Percentiles rank a stretch among this genome's conserved stretches.
phyloP scores from a whole-genome alignment of 2,329 filamentous ascomycete genomes.

The Dothistroma septosporum region DNA sequence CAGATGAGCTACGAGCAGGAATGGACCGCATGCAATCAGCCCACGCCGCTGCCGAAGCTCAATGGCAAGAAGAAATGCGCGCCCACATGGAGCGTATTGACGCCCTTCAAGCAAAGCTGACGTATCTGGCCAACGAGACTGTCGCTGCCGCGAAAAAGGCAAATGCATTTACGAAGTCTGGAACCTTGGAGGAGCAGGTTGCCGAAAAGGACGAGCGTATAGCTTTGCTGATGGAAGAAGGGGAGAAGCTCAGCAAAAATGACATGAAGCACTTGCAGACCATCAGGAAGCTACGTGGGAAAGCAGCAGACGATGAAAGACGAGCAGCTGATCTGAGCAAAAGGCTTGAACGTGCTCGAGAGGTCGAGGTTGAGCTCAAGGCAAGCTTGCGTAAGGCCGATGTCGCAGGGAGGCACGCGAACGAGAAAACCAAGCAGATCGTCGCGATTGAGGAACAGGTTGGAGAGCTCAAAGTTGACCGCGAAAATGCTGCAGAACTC shows the following conservation, averaged over 20 bases:
- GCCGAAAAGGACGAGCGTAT: conserved; percentile 90
- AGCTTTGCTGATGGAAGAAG: conserved; percentile 84
- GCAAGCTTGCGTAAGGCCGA: conserved; percentile 60
- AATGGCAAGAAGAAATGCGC: conserved; percentile 77
- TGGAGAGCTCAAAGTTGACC: conserved; percentile 32
- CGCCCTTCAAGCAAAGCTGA: conserved; percentile 82
- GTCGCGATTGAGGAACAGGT: conserved; percentile 51
- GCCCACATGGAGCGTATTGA: conserved; percentile 85
- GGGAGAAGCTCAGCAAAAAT: conserved; percentile 77
- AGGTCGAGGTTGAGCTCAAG: conserved; percentile 57
- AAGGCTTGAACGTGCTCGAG: conserved; percentile 63
- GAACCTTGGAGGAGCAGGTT: conserved; percentile 70
- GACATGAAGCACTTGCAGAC: conserved; percentile 80
- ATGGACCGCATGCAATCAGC: conserved; percentile 49
- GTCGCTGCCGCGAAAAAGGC: conserved; percentile 69
- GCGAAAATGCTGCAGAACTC: conserved; percentile 49
- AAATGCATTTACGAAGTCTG: conserved; percentile 57
- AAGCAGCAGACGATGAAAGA: conserved; percentile 51
- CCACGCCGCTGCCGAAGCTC: conserved; percentile 49
- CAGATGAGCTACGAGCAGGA: conserved; percentile 41
- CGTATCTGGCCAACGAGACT: conserved; percentile 78
- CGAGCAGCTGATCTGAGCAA: conserved; percentile 50
- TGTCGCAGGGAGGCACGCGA: conserved; percentile 53
- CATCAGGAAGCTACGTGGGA: conserved; percentile 70
- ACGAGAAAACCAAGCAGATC: conserved; percentile 57